These are phyloP conservation scores for Pontederia paniculata DNA, from an alignment of 176 grass and related monocot species.

Conservation along the genomic window DNA sequence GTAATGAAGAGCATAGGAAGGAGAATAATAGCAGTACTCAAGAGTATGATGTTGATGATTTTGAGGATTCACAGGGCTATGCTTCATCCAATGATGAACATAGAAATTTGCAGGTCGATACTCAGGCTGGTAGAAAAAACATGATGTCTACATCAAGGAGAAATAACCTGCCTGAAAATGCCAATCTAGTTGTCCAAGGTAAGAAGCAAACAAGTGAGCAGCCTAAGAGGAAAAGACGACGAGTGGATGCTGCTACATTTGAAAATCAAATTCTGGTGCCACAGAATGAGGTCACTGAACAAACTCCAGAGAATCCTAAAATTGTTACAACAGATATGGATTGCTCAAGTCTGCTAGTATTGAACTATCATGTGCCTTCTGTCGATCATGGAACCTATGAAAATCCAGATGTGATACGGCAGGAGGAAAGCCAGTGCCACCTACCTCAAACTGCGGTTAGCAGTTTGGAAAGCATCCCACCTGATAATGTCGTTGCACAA, in stretches of 20 bases:
- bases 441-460: slow-evolving; percentile 25
- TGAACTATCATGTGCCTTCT: slow-evolving; percentile 26
- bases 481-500: slow-evolving; percentile 32
- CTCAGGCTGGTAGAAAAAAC: slow-evolving; percentile 18
- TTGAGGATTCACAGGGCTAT: slow-evolving; percentile 41
- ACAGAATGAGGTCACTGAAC: slow-evolving; percentile 12
- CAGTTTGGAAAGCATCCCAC: slow-evolving; percentile 19
- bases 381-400: slow-evolving; percentile 23
- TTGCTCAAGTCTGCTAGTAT: slow-evolving; percentile 18
- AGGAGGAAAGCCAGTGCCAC: slow-evolving; percentile 27
- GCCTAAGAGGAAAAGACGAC: slow-evolving; percentile 43
- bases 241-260: slow-evolving; percentile 2
- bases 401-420: slow-evolving; percentile 30
- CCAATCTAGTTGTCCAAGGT: slow-evolving; percentile 12
- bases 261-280: slow-evolving; percentile 19
- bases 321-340: slow-evolving; percentile 60
- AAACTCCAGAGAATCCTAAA: slow-evolving; percentile 25
- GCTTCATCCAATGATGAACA: slow-evolving; percentile 58
- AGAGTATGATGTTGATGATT: slow-evolving; percentile 71
- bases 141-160: background rate
- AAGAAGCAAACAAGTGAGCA: slow-evolving; percentile 22
- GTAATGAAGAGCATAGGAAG: slow-evolving; percentile 30
- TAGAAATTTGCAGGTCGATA: slow-evolving; percentile 26
- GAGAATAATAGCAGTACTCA: slow-evolving; percentile 51
- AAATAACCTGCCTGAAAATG: slow-evolving; percentile 7